Conservation (phyloP, 768 basidiomycete genomes). For the Boletus sp. region DNA sequence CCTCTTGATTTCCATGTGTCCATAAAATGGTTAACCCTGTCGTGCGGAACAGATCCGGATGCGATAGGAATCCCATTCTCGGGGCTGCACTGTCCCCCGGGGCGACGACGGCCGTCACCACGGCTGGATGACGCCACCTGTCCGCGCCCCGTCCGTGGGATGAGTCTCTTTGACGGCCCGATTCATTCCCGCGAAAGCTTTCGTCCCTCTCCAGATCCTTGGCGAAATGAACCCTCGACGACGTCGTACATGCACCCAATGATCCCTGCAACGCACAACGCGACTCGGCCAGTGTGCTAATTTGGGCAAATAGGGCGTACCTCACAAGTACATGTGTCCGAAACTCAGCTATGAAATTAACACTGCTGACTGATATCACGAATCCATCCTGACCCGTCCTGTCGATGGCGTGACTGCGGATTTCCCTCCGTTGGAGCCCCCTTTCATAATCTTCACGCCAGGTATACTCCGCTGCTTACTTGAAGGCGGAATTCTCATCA, state of each 20-base stretch:
- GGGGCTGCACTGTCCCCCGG: background rate
- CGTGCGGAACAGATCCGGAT: background rate
- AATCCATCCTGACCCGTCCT: conserved; percentile 4
- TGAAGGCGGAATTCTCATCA: conserved; percentile 7
- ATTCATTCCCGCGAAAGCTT: conserved; percentile 22
- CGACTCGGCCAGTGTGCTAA: conserved; percentile 1
- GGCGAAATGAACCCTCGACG: background rate
- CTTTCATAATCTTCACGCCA: conserved; percentile 32
- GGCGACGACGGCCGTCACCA: background rate
- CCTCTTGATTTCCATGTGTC: background rate
- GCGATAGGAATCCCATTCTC: background rate
- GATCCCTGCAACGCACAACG: background rate
- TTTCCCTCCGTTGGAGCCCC: conserved; percentile 14
- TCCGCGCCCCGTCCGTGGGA: background rate
- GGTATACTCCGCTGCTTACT: conserved; percentile 29
- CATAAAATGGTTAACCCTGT: background rate
- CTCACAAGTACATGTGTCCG: background rate
- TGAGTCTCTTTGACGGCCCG: conserved; percentile 5
- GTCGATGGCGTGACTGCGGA: conserved; percentile 6
- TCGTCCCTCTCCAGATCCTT: background rate
- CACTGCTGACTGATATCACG: background rate
- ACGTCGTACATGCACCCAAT: background rate
- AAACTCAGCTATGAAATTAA: conserved; percentile 8
- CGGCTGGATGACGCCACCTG: background rate
- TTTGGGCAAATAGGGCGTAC: conserved; percentile 1